Conservation (phyloP, 148 eudicot genomes). For the Rhododendron griersonianum region DNA sequence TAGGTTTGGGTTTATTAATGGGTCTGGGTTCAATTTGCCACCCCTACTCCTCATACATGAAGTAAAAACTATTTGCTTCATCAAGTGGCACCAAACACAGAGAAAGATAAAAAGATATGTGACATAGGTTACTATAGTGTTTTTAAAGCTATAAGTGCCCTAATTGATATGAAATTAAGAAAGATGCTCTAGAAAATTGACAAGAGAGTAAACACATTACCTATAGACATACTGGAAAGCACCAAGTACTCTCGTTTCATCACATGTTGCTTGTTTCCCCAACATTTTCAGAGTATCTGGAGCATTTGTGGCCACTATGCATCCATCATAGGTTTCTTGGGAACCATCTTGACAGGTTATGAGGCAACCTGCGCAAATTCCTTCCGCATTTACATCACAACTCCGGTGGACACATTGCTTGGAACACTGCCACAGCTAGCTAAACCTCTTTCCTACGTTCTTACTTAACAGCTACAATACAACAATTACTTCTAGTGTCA, state of each 20-base stretch:
- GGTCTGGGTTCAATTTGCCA: no score
- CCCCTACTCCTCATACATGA: no score
- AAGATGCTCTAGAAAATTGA: not conserved
- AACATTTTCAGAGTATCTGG: constrained; percentile 75
- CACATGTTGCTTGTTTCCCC: constrained; percentile 68
- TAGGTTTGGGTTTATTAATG: no score
- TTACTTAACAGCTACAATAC: not conserved
- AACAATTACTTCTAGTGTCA: not conserved
- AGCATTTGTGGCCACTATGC: constrained; percentile 81
- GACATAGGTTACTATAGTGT: no score
- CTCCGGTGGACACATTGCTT: not conserved
- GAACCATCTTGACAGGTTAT: constrained; percentile 56
- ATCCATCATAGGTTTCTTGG: constrained; percentile 51
- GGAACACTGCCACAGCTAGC: not conserved
- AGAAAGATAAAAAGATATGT: no score
- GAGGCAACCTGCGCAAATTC: constrained; percentile 60
- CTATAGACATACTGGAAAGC: constrained; percentile 87
- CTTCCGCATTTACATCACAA: constrained; percentile 30
- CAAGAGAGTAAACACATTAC: constrained; percentile 24
- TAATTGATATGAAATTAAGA: no score
- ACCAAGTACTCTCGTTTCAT: constrained; percentile 77
- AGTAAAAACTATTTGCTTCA: not conserved
- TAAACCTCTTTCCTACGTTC: not conserved
- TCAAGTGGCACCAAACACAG: no score
- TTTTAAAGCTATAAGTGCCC: no score